Evolutionary conservation across 2,329 filamentous ascomycete genomes (phyloP), one percentile per base, ranked within the genome.

Genomic region (Lojkania enalia): DNA sequence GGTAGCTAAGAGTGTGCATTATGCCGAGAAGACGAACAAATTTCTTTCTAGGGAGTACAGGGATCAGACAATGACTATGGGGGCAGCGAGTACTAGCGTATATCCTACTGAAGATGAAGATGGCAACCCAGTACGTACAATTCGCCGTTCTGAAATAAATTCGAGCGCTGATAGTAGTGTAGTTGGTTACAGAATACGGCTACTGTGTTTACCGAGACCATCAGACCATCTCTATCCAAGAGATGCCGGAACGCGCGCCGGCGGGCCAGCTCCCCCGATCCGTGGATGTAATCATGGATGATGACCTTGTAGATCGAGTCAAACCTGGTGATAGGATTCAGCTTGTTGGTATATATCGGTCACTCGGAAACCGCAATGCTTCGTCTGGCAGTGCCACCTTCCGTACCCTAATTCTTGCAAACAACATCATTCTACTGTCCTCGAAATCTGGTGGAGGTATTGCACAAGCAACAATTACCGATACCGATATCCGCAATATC

Each of bases 1-100:
- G 73, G 84, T 99, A n/a, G 86, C 97, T 51, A 95, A 95, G 75
- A 97, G 94, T 72, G 91, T 99, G 41, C 94, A 99, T 70, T 97
- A 91, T 74, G 95, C 90, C 61, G 91, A 96, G 72, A 83, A 75
- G 54, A 90, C 89, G 69, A 82, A 89, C 53, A 87, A 86, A 30
- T 99, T 97, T 58, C 84, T 92, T 61, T 90, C 88, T 63, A 82
- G 90, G 54, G 90, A 94, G 67, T 99, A 99, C 70, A 82, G 86
- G 57, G 94, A 99, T 71, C 92, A 97, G 75, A 99, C 94, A 2
- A 99, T 97, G 92, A 92, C 88, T 20, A 80, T 81, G 41, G 94
- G 87, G 64, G 85, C 88, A 21, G 90, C 89, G 11, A 96, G 88
- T 52, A 86, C 89, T 32, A 95, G 90, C 61, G 90, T 96, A 7